Base-by-base conservation (phyloP, 805 yeast species). In the Zygoascus flipseniorum region DNA sequence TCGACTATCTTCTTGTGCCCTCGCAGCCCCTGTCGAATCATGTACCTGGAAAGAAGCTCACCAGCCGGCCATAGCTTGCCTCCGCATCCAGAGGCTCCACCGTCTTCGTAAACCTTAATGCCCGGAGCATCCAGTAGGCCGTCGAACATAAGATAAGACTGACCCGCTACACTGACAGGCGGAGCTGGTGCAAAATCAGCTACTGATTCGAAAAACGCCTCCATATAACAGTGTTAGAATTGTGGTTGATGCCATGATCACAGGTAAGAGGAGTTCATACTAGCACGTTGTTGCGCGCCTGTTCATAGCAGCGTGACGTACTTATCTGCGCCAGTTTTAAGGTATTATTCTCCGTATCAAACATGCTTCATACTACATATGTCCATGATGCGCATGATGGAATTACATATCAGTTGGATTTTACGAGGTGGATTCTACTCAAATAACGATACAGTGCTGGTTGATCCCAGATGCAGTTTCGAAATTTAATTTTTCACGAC, bases 61-160 rank as follows among this genome's bases (percentile, higher is more conserved):
- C 84, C 85, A 9, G 84, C 82, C 1, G 80, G 72, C 85, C 85
- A 80, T 4, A 80, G 69, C 54, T 78, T 76, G 2, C 85, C 85
- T n/a, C 85, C 85, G 63, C 84, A 80, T 1, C 85, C 85, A 5
- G 73, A 62, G 0, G 73, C 78, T 8, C 84, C 84, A 42, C 83
- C 83, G 59, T 80, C 83, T 56, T 77, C 81, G 54, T 67, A 69
- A 28, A 80, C 72, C 56, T 69, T 62, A 31, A 78, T 62, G 1
- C 69, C 69, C 1, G 68, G 68, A 6, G 60, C 53, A 0, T 56
- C 50, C 23, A 75, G 61, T 47, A 71, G 65, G 0, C 76, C 75
- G 43, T 70, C 73, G 54, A 74, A 74, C 11, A 70, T 66, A 46
- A 75, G 63, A 47, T 65, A 71, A 1, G 70, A 59, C 18, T 63